These are phyloP conservation scores for Cladophialophora bantiana DNA, from an alignment of 2,329 filamentous ascomycete species.

Conservation along the genomic window DNA sequence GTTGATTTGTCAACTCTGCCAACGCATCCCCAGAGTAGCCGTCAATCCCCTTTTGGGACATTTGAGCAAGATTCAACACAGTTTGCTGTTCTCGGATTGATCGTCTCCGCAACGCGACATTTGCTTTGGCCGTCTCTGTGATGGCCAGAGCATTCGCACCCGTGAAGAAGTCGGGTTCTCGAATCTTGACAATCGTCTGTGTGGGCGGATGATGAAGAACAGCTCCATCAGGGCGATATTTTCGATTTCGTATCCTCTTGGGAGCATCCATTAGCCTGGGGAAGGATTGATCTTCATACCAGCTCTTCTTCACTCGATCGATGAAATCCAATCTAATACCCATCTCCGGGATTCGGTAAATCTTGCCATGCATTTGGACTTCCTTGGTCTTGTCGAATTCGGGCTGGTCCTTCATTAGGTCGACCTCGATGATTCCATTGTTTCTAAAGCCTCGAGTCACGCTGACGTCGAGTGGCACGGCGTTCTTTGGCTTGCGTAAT, in stretches of 20 bases:
- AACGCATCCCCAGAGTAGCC: conserved; percentile 32
- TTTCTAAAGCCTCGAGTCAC: conserved; percentile 70
- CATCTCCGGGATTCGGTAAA: conserved; percentile 68
- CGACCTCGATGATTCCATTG: conserved; percentile 75
- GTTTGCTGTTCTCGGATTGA: conserved; percentile 40
- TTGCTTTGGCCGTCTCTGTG: conserved; percentile 38
- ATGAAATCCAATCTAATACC: conserved; percentile 78
- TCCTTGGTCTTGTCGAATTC: conserved; percentile 62
- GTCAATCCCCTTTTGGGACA: conserved; percentile 34
- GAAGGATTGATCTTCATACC: conserved; percentile 43
- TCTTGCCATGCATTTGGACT: conserved; percentile 66
- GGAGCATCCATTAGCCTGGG: conserved; percentile 27
- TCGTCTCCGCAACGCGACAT: conserved; percentile 34
- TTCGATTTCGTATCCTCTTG: conserved; percentile 30
- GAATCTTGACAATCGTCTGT: conserved; percentile 42
- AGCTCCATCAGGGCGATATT: conserved; percentile 32
- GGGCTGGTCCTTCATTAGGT: conserved; percentile 61
- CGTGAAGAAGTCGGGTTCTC: conserved; percentile 43
- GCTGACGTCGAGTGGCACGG: conserved; percentile 55
- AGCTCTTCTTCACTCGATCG: conserved; percentile 60
- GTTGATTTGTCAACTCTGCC: conserved; percentile 36
- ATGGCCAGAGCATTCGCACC: conserved; percentile 35
- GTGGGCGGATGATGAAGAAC: conserved; percentile 31
- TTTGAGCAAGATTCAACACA: conserved; percentile 34
- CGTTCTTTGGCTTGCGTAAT: conserved; percentile 58